phyloP scores from a whole-genome alignment of 2,329 filamentous ascomycete genomes.

The Furcasterigmium furcatum region DNA sequence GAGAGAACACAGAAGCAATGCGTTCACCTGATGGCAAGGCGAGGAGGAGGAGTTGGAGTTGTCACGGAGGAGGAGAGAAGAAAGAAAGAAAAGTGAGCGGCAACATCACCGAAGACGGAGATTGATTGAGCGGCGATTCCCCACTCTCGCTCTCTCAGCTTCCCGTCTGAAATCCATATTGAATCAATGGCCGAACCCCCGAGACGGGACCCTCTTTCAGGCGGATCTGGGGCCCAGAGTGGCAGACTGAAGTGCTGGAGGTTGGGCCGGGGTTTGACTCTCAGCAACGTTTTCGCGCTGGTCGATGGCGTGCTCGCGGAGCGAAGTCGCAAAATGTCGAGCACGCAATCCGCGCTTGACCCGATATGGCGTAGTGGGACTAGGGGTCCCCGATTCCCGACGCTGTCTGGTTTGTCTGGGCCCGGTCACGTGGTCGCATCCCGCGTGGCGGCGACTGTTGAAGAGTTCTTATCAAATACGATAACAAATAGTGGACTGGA shows the following conservation, averaged over 20 bases:
- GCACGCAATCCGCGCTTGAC: conserved; percentile 4
- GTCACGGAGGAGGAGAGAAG: neutral
- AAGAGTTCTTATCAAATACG: too few relatives aligned
- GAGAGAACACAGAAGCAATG: neutral
- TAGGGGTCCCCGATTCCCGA: neutral
- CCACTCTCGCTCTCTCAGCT: too few relatives aligned
- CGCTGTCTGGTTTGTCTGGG: neutral
- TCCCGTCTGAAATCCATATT: neutral
- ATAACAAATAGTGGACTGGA: too few relatives aligned
- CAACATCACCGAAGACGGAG: neutral
- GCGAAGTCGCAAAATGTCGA: conserved; percentile 2
- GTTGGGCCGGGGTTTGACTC: neutral
- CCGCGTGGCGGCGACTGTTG: too few relatives aligned
- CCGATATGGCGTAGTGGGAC: neutral
- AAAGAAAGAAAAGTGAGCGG: neutral
- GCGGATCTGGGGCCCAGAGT: neutral
- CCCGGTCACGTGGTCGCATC: conserved; percentile 2
- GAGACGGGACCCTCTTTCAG: neutral
- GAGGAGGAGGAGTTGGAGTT: neutral
- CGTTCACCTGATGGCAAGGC: neutral
- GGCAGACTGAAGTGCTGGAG: neutral
- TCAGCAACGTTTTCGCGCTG: conserved; percentile 1
- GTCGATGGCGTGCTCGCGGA: conserved; percentile 2
- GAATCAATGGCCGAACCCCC: neutral
- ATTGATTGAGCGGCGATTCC: too few relatives aligned